Base-by-base conservation (phyloP, 2,329 filamentous ascomycete genomes). In the Didymella glomerata region DNA sequence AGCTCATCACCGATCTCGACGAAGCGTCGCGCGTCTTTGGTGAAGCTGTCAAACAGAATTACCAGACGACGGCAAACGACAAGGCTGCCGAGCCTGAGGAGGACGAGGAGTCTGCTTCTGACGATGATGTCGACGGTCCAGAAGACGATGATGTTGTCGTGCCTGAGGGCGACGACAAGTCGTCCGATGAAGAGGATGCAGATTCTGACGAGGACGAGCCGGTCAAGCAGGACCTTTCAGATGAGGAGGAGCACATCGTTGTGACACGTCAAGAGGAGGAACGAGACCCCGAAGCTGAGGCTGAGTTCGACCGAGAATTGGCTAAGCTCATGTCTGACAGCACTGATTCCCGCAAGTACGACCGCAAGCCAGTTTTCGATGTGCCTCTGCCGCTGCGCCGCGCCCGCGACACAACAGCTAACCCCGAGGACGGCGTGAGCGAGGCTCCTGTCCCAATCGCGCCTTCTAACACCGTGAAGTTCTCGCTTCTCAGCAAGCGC, bases 281-380 rank as follows among this genome's bases (percentile, higher is more conserved):
- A 68, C 85, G 93, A 56, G 93, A 99, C 66, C 93, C 94, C 0
- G 93, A 97, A 79, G 92, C 90, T 40, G 95, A 99, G 72, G 95
- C 94, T 7, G 95, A 99, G 41, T 99, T 99, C 75, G 96, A 99
- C 74, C 91, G 94, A 69, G 95, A 98, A 78, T 95, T 97, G 76
- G 93, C 95, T 36, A 97, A 96, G 78, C 91, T 99, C 87, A 98
- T 99, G 94, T 87, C 93, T 49, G 95, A 99, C 77, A 97, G 94
- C 79, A 82, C 97, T 70, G 95, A 99, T 68, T 96, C 94, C 4
- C 88, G 95, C 68, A 97, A 97, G 71, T 96, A 97, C 68, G 95
- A 99, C 73, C 91, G 95, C 62, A 97, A 97, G 79, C 88, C 91
- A 27, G 85, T 95, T 50, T 97, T 99, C 72, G 96, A 99, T 75